Conservation (phyloP, 768 basidiomycete genomes). For the Trametes meyenii region DNA sequence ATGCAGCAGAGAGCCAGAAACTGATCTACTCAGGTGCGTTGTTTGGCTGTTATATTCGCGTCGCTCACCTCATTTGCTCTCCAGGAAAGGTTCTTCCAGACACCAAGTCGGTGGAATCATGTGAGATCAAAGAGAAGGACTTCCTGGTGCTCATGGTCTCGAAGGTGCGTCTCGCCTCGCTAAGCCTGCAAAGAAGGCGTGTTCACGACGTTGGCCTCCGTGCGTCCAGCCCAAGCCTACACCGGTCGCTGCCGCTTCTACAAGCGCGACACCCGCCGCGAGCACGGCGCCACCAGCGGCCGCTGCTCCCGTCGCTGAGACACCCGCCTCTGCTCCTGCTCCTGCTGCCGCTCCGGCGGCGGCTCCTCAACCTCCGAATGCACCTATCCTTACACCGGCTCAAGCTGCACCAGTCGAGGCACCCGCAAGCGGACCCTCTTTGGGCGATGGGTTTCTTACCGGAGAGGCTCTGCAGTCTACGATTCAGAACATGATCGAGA, state of each 20-base stretch:
- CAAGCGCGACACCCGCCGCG: slow-evolving; percentile 36
- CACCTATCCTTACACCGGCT: slow-evolving; percentile 35
- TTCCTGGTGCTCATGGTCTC: slow-evolving; percentile 99
- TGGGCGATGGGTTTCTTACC: slow-evolving; percentile 70
- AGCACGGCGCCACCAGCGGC: slow-evolving; percentile 36
- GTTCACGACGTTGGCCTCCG: background rate
- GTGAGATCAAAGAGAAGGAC: slow-evolving; percentile 96
- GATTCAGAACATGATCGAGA: slow-evolving; percentile 84
- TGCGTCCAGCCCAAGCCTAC: slow-evolving; percentile 56
- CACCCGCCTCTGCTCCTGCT: slow-evolving; percentile 37
- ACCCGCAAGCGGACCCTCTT: slow-evolving; percentile 35
- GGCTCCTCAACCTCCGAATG: slow-evolving; percentile 40
- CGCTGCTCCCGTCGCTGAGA: slow-evolving; percentile 36
- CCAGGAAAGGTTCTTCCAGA: slow-evolving; percentile 91
- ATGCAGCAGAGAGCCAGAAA: slow-evolving; percentile 79
- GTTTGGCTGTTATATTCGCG: background rate
- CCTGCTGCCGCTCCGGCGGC: slow-evolving; percentile 40
- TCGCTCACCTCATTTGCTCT: slow-evolving; percentile 6
- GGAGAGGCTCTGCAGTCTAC: slow-evolving; percentile 77
- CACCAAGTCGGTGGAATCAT: slow-evolving; percentile 83
- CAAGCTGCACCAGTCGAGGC: slow-evolving; percentile 37
- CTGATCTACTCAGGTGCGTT: slow-evolving; percentile 87
- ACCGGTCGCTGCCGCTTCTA: slow-evolving; percentile 37
- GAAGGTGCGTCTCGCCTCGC: slow-evolving; percentile 59
- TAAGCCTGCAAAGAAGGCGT: slow-evolving; percentile 3